Evolutionary conservation across 2,329 filamentous ascomycete species (phyloP).

Genomic region (Truncatella angustata): DNA sequence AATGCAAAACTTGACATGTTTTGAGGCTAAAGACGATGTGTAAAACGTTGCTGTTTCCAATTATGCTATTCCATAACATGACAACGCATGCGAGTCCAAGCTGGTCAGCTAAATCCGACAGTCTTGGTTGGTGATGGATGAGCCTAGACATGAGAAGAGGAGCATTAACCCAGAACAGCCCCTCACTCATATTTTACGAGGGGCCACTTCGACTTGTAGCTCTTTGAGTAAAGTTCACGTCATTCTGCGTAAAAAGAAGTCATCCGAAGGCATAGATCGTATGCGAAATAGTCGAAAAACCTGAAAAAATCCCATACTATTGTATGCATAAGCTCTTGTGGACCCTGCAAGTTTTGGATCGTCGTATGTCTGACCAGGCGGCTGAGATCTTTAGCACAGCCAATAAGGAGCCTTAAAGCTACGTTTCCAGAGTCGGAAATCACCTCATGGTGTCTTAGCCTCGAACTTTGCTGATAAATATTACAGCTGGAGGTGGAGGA

Average conservation of each 20-base stretch:
- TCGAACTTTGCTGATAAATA: slow-evolving; percentile 1
- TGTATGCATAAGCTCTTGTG: neutral
- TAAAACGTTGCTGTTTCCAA: too few relatives aligned
- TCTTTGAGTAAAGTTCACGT: neutral
- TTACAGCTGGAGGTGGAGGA: neutral
- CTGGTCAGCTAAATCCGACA: too few relatives aligned
- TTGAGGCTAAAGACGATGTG: neutral
- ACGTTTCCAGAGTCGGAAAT: slow-evolving; percentile 2
- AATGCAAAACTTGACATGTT: neutral
- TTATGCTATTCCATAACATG: neutral
- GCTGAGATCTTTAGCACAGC: neutral
- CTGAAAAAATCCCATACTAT: neutral
- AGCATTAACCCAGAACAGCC: too few relatives aligned
- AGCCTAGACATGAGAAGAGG: too few relatives aligned
- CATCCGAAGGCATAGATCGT: neutral
- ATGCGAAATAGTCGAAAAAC: too few relatives aligned
- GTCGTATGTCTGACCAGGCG: slow-evolving; percentile 3
- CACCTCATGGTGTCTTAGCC: neutral
- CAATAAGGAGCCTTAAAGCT: neutral
- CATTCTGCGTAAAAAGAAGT: neutral
- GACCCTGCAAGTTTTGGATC: neutral
- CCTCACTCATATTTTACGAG: too few relatives aligned
- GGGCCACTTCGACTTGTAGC: too few relatives aligned
- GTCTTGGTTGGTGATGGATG: neutral
- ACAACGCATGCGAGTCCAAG: too few relatives aligned